These are phyloP conservation scores for Boletus eberwhitei DNA, from an alignment of 768 basidiomycete genomes.

Conservation along the genomic window DNA sequence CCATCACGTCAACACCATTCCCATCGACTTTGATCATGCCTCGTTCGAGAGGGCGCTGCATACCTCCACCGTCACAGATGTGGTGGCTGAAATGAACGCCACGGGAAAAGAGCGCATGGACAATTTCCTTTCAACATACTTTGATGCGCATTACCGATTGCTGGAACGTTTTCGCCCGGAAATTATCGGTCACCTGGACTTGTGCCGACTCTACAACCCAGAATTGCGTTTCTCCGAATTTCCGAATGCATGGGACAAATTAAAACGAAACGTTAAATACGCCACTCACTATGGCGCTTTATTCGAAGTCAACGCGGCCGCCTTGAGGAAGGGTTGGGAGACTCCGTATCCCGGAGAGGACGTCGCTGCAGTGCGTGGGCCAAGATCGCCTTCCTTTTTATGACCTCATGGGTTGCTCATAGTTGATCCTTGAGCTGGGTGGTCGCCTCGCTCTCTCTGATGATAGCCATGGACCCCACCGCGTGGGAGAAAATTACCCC, in stretches of 20 bases:
- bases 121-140: conserved; percentile 63
- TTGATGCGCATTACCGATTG: conserved; percentile 80
- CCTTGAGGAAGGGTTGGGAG: conserved; percentile 88
- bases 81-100: conserved; percentile 21
- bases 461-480: conserved; percentile 89
- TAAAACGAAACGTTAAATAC: conserved; percentile 71
- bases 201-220: conserved; percentile 85
- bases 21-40: conserved; percentile 85
- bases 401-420: conserved; percentile 11
- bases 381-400: conserved; percentile 14
- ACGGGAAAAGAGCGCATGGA: conserved; percentile 33
- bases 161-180: conserved; percentile 74
- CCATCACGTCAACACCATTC: conserved; percentile 83
- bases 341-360: conserved; percentile 82
- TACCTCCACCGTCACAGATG: conserved; percentile 36
- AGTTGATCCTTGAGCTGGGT: conserved; percentile 68
- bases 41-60: conserved; percentile 65
- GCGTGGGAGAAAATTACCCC: conserved; percentile 84
- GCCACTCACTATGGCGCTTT: conserved; percentile 82
- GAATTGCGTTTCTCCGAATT: conserved; percentile 51
- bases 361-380: conserved; percentile 61
- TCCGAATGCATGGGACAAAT: conserved; percentile 56
- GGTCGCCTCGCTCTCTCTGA: conserved; percentile 89
- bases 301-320: conserved; percentile 92
- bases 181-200: conserved; percentile 90